Evolutionary conservation across 352 stramenopile species (phyloP).

Genomic region (Globisporangium acanthophoron): DNA sequence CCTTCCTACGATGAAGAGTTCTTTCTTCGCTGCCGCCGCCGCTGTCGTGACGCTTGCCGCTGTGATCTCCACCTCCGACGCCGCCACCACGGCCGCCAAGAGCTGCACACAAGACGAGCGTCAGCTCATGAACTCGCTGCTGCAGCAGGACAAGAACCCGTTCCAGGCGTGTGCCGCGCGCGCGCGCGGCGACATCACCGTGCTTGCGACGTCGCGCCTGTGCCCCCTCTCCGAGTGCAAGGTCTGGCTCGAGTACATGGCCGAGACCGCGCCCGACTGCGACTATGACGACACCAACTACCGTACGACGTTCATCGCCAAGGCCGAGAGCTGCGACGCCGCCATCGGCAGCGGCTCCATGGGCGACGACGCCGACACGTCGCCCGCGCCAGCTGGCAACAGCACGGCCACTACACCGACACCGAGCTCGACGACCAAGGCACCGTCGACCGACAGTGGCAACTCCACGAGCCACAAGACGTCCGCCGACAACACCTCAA

Average conservation of each 20-base stretch:
- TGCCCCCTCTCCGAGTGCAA: slow-evolving; percentile 46
- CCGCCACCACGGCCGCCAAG: slow-evolving; percentile 15
- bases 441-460: neutral
- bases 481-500: too few species aligned
- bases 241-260: slow-evolving; percentile 54
- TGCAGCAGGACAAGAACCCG: slow-evolving; percentile 47
- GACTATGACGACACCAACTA: slow-evolving; percentile 69
- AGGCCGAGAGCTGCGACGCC: slow-evolving; percentile 36
- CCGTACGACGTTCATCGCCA: slow-evolving; percentile 30
- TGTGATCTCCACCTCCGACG: slow-evolving; percentile 4
- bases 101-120: slow-evolving; percentile 53
- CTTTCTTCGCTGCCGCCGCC: slow-evolving; percentile 1
- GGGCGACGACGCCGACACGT: neutral
- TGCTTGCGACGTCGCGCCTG: slow-evolving; percentile 41
- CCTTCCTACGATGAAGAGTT: slow-evolving; percentile 31
- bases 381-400: neutral
- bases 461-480: too few species aligned
- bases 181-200: slow-evolving; percentile 42
- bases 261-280: slow-evolving; percentile 41
- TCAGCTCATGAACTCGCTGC: slow-evolving; percentile 48
- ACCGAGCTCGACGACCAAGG: neutral
- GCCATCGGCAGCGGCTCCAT: slow-evolving; percentile 10
- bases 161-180: slow-evolving; percentile 49
- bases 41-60: slow-evolving; percentile 16
- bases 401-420: slow-evolving; percentile 12